Base-by-base conservation (phyloP, 2,329 filamentous ascomycete species). In the Curvularia lunata region DNA sequence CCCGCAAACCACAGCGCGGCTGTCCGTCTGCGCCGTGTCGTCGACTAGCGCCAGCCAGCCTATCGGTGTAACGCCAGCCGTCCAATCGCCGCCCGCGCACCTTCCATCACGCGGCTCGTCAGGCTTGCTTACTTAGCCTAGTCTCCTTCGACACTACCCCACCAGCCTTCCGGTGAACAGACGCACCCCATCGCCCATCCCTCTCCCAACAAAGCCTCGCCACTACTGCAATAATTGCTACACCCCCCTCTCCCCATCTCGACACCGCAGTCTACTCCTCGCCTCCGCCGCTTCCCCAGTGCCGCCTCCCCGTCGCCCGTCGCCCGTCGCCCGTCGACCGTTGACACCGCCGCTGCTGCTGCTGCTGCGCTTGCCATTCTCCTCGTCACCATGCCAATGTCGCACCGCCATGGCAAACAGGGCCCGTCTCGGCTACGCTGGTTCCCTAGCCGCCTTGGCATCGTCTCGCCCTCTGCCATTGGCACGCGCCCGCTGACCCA, bases 121-220 rank as follows among this genome's bases (percentile, higher is more conserved):
- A 61, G 63, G 58, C 59, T 61, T 65, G 65, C 64, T 60, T 58
- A 61, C 59, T 62, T 19, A 56, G 61, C 60, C 56, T 53, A 58
- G 46, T 48, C 52, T 48, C 4, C 6, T n/a, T n/a, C n/a, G n/a
- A 58, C 50, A 61, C 62, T 59, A 62, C 63, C 58, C 57, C 54
- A 57, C 56, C 52, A n/a, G 51, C 53, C 55, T 64, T 71, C 69
- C 69, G 70, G 67, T 71, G 65, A 72, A 65, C 49, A 66, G 55
- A 66, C 50, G 64, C 63, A 68, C 45, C 51, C 34, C 52, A 61
- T 63, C 60, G 58, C 61, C 32, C 8, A n/a, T 16, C 34, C 34
- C 8, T 18, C 6, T 37, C 34, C 34, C 34, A 37, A 37, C 34
- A 37, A 37, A n/a, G 16, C 34, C 16, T 37, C 5, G 16, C 34